These are phyloP conservation scores for Teunomyces stri DNA, from an alignment of 805 yeast genomes.

Conservation along the genomic window DNA sequence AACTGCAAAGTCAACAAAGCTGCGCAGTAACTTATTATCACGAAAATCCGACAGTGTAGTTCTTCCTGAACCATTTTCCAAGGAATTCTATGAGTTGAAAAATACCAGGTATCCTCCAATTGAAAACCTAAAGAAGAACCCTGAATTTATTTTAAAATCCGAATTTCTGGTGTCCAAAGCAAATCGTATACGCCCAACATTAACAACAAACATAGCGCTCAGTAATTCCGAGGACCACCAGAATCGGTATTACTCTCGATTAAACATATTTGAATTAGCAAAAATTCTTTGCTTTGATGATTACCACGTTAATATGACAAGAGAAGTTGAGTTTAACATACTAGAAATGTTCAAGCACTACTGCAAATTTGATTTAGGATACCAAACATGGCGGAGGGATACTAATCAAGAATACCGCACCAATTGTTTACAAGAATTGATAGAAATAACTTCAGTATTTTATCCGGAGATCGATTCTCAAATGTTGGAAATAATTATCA, in stretches of 20 bases:
- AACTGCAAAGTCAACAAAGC: neutral
- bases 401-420: conserved; percentile 55
- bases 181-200: neutral
- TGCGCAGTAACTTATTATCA: neutral
- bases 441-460: conserved; percentile 42
- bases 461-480: conserved; percentile 51
- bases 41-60: neutral
- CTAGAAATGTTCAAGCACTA: conserved; percentile 52
- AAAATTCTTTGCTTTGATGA: conserved; percentile 47
- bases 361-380: conserved; percentile 71
- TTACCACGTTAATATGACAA: conserved; percentile 51
- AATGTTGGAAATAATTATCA: conserved; percentile 66
- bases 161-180: neutral
- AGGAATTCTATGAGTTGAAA: neutral
- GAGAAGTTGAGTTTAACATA: conserved; percentile 52
- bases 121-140: neutral
- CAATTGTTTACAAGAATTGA: conserved; percentile 47
- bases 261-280: conserved; percentile 57
- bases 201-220: neutral
- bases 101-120: neutral
- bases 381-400: conserved; percentile 82
- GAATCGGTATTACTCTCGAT: conserved; percentile 46
- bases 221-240: neutral
- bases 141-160: neutral
- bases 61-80: neutral